Evolutionary conservation across 192 early-diverging fungal genomes (phyloP), one percentile per base, ranked within the genome.

Genomic region (Spizellomyces sp.): DNA sequence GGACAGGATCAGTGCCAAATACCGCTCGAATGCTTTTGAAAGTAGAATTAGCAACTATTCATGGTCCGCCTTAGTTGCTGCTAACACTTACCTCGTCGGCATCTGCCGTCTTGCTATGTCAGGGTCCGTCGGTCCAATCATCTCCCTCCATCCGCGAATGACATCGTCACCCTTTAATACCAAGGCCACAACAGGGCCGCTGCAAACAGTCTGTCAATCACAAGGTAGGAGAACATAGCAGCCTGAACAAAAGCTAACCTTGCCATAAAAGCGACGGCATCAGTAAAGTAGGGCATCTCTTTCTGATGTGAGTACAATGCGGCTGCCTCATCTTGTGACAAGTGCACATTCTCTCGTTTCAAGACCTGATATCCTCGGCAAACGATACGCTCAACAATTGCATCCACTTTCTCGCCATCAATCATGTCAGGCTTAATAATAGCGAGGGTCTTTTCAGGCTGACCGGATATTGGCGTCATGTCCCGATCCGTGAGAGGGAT

Each of bases 101-200:
- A 67, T 68, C 36, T 54, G 10, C 41, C 55, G 52, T 63, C 74
- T 66, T 9, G 84, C 84, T 15, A 48, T 62, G 12, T 67, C 80
- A 42, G 85, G 82, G 61, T 89, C 78, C 17, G 68, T 60, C 9
- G 82, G 82, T 5, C 86, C 86, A 22, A 78, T 64, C 75, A 89
- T 77, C 75, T 89, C 86, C 8, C 69, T 63, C 82, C 79, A 86
- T n/a, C 62, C 79, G 61, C 50, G 59, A 44, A 87, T 73, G 4
- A 81, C 86, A 67, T 84, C 76, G 50, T 83, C 80, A 8, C 86
- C 83, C 61, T 84, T 84, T 22, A 89, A 44, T 7, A 84, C 80
- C 54, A 85, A 42, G 12, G 73, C 79, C 6, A 82, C 55, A 44
- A 75, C 62, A 22, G 81, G 71, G 6, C 68, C 79, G 68, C 80